Evolutionary conservation across 2,329 filamentous ascomycete species (phyloP).

Genomic region (Penicillium sp.): DNA sequence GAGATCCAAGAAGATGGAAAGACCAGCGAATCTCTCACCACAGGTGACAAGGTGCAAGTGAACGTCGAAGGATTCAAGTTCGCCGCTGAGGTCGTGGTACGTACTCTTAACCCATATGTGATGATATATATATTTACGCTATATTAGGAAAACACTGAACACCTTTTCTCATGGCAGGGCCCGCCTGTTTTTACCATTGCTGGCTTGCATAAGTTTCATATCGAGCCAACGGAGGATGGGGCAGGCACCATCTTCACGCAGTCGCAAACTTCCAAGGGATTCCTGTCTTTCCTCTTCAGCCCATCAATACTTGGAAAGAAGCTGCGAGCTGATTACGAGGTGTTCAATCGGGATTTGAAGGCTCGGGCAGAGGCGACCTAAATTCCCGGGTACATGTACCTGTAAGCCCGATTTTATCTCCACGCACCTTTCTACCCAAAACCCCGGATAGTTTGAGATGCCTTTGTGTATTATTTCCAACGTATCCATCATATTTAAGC

Average conservation of each 20-base stretch:
- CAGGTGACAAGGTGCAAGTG: slow-evolving; percentile 15
- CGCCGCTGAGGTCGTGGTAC: slow-evolving; percentile 18
- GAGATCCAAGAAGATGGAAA: slow-evolving; percentile 19
- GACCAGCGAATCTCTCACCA: slow-evolving; percentile 7
- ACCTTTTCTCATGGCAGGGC: slow-evolving; percentile 29
- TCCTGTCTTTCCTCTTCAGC: slow-evolving; percentile 22
- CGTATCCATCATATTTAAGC: not conserved
- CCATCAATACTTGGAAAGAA: slow-evolving; percentile 25
- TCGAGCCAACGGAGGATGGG: slow-evolving; percentile 23
- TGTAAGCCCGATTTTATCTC: not conserved
- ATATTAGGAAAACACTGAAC: slow-evolving; percentile 24
- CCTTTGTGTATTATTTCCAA: not conserved
- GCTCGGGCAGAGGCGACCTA: slow-evolving; percentile 16
- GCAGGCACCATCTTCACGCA: slow-evolving; percentile 27
- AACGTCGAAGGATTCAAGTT: slow-evolving; percentile 22
- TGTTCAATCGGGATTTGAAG: slow-evolving; percentile 26
- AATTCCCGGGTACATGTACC: not conserved
- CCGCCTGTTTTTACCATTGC: slow-evolving; percentile 27
- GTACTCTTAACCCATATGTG: not conserved
- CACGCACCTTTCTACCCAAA: not conserved
- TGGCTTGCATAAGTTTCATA: slow-evolving; percentile 25
- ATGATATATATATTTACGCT: not conserved
- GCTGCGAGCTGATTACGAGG: slow-evolving; percentile 20
- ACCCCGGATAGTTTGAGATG: not conserved
- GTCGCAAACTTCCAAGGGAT: slow-evolving; percentile 22